Evolutionary conservation across 352 stramenopile species (phyloP).

Genomic region (Phytophthora europaea): DNA sequence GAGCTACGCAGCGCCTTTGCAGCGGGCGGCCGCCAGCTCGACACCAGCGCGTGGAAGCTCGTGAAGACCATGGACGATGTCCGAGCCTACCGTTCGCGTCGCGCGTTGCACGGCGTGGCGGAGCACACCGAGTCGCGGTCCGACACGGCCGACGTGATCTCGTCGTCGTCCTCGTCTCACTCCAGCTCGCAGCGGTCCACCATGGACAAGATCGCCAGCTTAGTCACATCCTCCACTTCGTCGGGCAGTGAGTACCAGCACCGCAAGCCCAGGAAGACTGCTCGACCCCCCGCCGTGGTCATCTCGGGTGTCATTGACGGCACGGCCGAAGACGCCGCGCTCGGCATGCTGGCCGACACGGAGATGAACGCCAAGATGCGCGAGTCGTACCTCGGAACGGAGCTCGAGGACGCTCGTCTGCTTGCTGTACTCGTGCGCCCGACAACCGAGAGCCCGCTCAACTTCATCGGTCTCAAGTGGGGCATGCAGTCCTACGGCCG

Average conservation of each 20-base stretch:
- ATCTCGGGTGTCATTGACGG: constrained; percentile 47
- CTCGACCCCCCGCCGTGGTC: constrained; percentile 40
- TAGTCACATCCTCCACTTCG: constrained; percentile 35
- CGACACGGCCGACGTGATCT: constrained; percentile 32
- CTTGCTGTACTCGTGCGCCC: constrained; percentile 42
- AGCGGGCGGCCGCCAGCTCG: constrained; percentile 39
- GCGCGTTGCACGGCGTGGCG: constrained; percentile 32
- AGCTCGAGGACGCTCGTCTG: constrained; percentile 46
- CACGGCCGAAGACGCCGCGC: constrained; percentile 49
- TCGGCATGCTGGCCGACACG: constrained; percentile 52
- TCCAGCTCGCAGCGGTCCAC: constrained; percentile 38
- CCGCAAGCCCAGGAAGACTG: constrained; percentile 29
- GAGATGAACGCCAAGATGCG: constrained; percentile 50
- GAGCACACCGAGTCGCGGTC: constrained; percentile 32
- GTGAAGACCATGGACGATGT: constrained; percentile 53
- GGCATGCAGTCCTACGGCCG: constrained; percentile 41
- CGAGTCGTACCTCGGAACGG: constrained; percentile 48
- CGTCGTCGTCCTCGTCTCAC: constrained; percentile 38
- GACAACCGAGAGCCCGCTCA: constrained; percentile 44
- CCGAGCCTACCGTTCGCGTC: constrained; percentile 43
- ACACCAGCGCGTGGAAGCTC: constrained; percentile 47
- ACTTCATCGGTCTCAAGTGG: constrained; percentile 62
- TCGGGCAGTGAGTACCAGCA: constrained; percentile 29
- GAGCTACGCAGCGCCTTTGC: constrained; percentile 45
- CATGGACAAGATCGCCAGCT: constrained; percentile 35